phyloP scores from a whole-genome alignment of 805 yeast species.

The Metschnikowia picachoensis region DNA sequence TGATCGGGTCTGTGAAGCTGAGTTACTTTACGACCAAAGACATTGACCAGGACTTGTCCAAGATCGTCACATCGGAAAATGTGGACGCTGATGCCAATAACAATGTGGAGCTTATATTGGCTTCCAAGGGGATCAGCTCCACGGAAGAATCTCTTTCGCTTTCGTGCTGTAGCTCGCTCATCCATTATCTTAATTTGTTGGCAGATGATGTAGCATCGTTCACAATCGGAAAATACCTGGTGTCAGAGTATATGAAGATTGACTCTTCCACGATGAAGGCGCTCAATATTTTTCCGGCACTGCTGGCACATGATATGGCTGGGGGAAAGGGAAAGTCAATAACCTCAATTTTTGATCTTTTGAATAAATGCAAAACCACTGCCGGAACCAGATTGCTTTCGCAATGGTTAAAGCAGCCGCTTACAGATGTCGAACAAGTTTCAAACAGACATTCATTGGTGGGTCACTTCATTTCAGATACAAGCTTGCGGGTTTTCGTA shows the following conservation, averaged over 20 bases:
- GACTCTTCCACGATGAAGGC: slow-evolving; percentile 91
- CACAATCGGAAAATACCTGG: slow-evolving; percentile 60
- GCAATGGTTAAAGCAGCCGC: slow-evolving; percentile 96
- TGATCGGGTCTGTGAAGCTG: slow-evolving; percentile 56
- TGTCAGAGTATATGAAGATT: slow-evolving; percentile 80
- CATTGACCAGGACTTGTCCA: slow-evolving; percentile 72
- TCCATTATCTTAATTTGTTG: slow-evolving; percentile 64
- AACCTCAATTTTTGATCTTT: slow-evolving; percentile 68
- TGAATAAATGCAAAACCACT: slow-evolving; percentile 82
- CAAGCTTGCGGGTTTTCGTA: slow-evolving; percentile 59
- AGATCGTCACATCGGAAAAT: slow-evolving; percentile 47
- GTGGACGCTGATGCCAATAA: slow-evolving; percentile 26
- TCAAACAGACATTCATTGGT: slow-evolving; percentile 69
- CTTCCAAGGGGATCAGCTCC: slow-evolving; percentile 49
- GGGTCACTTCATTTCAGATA: slow-evolving; percentile 65
- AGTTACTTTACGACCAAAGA: slow-evolving; percentile 61
- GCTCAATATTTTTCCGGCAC: slow-evolving; percentile 71
- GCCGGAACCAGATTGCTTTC: slow-evolving; percentile 87
- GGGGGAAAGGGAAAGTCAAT: slow-evolving; percentile 23
- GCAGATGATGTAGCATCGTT: slow-evolving; percentile 56
- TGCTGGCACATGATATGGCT: slow-evolving; percentile 11
- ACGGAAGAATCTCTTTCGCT: slow-evolving; percentile 50
- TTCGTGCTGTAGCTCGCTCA: slow-evolving; percentile 62
- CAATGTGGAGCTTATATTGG: slow-evolving; percentile 42
- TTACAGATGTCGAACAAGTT: slow-evolving; percentile 61